phyloP scores from a whole-genome alignment of 2,329 filamentous ascomycete species.

The Rutstroemia sp. region DNA sequence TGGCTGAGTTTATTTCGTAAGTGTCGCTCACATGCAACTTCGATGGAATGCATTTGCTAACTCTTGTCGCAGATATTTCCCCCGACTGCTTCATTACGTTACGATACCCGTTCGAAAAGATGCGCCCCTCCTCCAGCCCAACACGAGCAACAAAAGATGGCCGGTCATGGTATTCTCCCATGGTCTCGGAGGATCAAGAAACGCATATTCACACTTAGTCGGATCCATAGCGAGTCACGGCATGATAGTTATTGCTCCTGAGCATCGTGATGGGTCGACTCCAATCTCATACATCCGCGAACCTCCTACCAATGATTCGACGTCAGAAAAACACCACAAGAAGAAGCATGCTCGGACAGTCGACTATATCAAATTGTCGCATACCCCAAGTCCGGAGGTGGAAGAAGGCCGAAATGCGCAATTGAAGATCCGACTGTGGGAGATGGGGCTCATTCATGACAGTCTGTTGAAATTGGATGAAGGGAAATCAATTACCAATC shows the following conservation, averaged over 20 bases:
- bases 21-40: constrained; percentile 23
- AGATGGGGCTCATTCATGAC: constrained; percentile 64
- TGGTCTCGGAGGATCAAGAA: constrained; percentile 72
- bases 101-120: constrained; percentile 67
- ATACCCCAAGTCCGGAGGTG: constrained; percentile 57
- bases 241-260: constrained; percentile 70
- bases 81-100: constrained; percentile 65
- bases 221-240: constrained; percentile 76
- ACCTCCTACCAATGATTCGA: constrained; percentile 36
- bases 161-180: constrained; percentile 83
- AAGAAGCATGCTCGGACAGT: constrained; percentile 27
- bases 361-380: constrained; percentile 46
- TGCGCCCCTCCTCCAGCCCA: constrained; percentile 50
- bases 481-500: constrained; percentile 42
- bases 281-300: constrained; percentile 67
- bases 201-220: constrained; percentile 77
- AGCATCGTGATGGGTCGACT: constrained; percentile 76
- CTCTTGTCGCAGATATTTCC: constrained; percentile 47
- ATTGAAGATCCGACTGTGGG: constrained; percentile 69
- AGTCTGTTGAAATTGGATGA: constrained; percentile 59
- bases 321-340: constrained; percentile 18
- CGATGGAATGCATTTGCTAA: background rate
- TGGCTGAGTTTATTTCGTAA: constrained; percentile 54
- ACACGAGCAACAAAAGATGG: constrained; percentile 47
- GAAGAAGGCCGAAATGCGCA: constrained; percentile 63